Evolutionary conservation across 305 asterid species (phyloP), one percentile per base, ranked within the genome.

Genomic region (Petunia hybrid): DNA sequence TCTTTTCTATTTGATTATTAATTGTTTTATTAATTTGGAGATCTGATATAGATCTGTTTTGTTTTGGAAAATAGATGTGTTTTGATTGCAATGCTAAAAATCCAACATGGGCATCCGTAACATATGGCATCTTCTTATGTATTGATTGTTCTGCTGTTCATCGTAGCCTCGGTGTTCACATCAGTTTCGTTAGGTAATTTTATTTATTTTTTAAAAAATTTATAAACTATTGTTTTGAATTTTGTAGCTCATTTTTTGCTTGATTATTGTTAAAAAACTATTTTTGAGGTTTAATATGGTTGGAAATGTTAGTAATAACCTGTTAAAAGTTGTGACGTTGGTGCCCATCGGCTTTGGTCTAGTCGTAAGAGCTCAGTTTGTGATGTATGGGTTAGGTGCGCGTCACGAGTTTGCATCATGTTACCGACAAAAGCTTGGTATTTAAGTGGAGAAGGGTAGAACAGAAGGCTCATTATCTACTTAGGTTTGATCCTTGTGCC

Each of bases 81-180:
- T 92, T 93, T 85, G 98, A 93, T 82, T 93, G 98, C 91, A 92
- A 92, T 78, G 93, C 98, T 40, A 93, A 90, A 87, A 93, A 88
- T 80, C 97, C 97, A 51, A 90, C 92, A 14, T 93, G 98, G 98
- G 94, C 98, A 64, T 93, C 98, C 46, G 93, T 93, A 65, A 87
- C 98, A 40, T 93, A 90, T 81, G 98, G 98, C 82, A 90, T 93
- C 85, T 93, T 87, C 86, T 87, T 93, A 74, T 93, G 98, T 83
- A 90, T 93, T 71, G 98, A 93, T 89, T 93, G 98, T 80, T 93
- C 98, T 4, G 96, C 97, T 12, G 86, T 77, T 59, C 98, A 93
- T 85, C 91, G 97, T 38, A 93, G 92, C 86, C 94, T 94, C 51
- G 98, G 98, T 83, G 98, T 94, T 38, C 98, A 94, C 80, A 85